Conservation (phyloP, 1,284 basidiomycete genomes). For the Fomitopsis schrenkii region DNA sequence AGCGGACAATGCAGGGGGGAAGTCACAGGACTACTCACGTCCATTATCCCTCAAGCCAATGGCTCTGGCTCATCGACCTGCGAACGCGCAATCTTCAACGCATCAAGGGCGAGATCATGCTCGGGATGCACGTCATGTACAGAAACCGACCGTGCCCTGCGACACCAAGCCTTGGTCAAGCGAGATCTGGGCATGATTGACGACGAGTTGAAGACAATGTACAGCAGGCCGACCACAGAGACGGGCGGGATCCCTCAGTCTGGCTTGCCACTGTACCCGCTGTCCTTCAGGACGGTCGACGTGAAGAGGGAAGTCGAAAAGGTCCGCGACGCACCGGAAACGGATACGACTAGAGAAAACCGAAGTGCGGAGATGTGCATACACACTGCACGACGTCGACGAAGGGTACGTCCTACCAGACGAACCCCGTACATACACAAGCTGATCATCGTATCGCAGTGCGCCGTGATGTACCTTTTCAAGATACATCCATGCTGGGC, state of each 20-base stretch:
- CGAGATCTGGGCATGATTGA: constrained; percentile 54
- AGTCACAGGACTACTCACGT: constrained; percentile 76
- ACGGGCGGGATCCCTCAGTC: constrained; percentile 60
- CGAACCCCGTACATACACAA: not conserved
- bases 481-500: constrained; percentile 92
- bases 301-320: constrained; percentile 89
- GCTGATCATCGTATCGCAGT: constrained; percentile 49
- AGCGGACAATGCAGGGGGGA: constrained; percentile 69
- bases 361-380: constrained; percentile 70
- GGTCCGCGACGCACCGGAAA: constrained; percentile 84
- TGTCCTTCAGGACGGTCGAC: constrained; percentile 83
- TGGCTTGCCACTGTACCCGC: constrained; percentile 78
- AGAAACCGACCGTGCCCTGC: constrained; percentile 73
- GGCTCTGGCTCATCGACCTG: constrained; percentile 32
- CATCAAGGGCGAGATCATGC: constrained; percentile 72
- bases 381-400: constrained; percentile 87
- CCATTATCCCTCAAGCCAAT: constrained; percentile 65
- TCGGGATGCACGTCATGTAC: constrained; percentile 74
- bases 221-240: constrained; percentile 46
- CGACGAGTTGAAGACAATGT: constrained; percentile 50
- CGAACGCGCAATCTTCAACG: constrained; percentile 73
- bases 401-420: constrained; percentile 64
- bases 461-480: constrained; percentile 82
- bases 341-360: constrained; percentile 85
- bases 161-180: constrained; percentile 70